phyloP scores from a whole-genome alignment of 1,284 basidiomycete species.

The Puccinia triticina region DNA sequence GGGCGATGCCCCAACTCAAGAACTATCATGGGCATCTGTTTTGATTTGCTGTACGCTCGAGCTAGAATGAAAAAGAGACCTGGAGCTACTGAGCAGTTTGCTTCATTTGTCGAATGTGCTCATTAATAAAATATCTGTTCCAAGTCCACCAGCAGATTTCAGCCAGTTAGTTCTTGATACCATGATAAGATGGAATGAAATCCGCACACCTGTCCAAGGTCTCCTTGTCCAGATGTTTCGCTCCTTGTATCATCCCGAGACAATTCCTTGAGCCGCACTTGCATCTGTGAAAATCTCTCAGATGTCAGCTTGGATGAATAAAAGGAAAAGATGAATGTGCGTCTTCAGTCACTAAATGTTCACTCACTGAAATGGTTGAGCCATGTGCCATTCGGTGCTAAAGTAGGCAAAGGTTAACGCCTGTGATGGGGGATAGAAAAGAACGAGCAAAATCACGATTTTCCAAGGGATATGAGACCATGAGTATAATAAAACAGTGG shows the following conservation, averaged over 20 bases:
- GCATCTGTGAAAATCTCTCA: neutral
- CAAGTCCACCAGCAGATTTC: neutral
- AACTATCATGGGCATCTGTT: too few relatives aligned
- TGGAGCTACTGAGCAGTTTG: neutral
- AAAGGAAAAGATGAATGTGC: neutral
- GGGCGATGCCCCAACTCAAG: too few relatives aligned
- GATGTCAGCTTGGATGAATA: neutral
- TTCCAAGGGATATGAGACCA: neutral
- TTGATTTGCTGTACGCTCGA: neutral
- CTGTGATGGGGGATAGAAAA: neutral
- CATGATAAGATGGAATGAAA: neutral
- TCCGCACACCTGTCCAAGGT: conserved; percentile 19
- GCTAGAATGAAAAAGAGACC: neutral
- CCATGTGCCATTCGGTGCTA: conserved; percentile 74
- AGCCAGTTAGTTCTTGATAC: neutral
- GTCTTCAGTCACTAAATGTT: conserved; percentile 54
- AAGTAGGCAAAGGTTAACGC: conserved; percentile 69
- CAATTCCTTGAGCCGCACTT: conserved; percentile 26
- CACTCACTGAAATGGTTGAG: conserved; percentile 68
- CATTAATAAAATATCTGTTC: conserved; percentile 39
- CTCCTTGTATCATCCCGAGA: conserved; percentile 29
- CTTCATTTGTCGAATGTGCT: conserved; percentile 19
- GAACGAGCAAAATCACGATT: neutral
- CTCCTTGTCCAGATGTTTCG: conserved; percentile 11
- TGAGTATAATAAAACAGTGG: neutral